These are phyloP conservation scores for Syzygium oleosum DNA, from an alignment of 345 rosid species.

Conservation along the genomic window DNA sequence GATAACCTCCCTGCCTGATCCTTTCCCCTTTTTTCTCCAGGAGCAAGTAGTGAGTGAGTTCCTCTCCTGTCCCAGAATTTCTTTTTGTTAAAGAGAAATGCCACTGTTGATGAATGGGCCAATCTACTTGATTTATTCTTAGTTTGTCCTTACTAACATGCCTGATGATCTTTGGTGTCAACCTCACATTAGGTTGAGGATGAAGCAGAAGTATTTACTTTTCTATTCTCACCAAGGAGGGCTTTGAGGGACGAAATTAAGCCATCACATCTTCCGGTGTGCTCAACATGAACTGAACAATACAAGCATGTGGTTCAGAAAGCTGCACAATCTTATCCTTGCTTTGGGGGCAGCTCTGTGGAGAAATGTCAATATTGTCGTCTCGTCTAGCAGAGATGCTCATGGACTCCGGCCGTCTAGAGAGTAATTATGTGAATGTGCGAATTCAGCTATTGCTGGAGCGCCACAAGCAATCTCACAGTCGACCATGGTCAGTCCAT, in stretches of 20 bases:
- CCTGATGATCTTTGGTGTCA: neutral
- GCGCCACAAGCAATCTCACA: neutral
- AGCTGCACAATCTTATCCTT: neutral
- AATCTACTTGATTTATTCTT: neutral
- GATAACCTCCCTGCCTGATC: neutral
- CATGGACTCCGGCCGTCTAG: neutral
- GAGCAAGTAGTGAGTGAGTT: neutral
- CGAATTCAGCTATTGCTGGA: neutral
- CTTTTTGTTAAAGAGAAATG: neutral
- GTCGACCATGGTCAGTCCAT: neutral
- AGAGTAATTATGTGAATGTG: neutral
- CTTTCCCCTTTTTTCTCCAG: neutral
- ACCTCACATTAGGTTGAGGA: neutral
- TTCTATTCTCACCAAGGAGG: neutral
- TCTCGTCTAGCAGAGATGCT: neutral
- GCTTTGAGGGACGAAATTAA: neutral
- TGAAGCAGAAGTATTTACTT: neutral
- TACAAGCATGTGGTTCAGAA: neutral
- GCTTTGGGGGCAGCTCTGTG: neutral
- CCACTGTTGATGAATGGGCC: neutral
- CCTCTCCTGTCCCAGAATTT: neutral
- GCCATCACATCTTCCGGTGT: neutral
- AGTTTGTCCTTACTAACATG: neutral
- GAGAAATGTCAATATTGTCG: neutral
- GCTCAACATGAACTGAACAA: neutral